Conservation (phyloP, 176 grass and related monocot genomes). For the Otatea glauca region DNA sequence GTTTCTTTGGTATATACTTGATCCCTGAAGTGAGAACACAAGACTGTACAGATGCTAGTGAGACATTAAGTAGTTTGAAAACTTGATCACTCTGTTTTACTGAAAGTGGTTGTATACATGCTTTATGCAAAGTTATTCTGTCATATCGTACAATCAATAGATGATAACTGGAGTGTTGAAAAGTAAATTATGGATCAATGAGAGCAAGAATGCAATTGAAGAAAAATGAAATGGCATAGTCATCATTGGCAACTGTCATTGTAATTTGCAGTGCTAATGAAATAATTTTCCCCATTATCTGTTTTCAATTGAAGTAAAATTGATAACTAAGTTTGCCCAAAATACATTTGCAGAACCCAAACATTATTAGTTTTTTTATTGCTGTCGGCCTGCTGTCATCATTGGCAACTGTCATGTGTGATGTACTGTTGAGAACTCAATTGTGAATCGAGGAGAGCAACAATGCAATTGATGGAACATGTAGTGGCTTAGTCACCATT, state of each 20-base stretch:
- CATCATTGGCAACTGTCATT: background rate
- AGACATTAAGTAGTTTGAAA: too few species aligned
- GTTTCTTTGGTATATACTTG: too few species aligned
- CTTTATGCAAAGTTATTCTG: constrained; percentile 3
- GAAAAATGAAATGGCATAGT: background rate
- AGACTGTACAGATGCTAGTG: too few species aligned
- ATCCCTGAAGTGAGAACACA: too few species aligned
- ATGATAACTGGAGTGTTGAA: background rate
- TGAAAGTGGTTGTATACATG: constrained; percentile 16
- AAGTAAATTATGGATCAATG: background rate
- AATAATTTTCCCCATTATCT: background rate
- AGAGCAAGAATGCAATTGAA: background rate
- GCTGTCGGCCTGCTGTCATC: background rate
- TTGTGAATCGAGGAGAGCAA: background rate
- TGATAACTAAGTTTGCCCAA: constrained; percentile 12
- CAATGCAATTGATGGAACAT: background rate
- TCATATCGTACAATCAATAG: background rate
- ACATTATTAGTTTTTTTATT: constrained; percentile 1
- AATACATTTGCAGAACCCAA: background rate
- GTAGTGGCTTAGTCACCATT: background rate
- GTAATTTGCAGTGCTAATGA: background rate
- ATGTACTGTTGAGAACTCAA: background rate
- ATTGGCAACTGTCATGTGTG: background rate
- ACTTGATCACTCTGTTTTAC: background rate
- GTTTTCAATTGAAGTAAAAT: background rate